Conservation (phyloP, 495 filamentous ascomycete species). For the Neurospora sp. region DNA sequence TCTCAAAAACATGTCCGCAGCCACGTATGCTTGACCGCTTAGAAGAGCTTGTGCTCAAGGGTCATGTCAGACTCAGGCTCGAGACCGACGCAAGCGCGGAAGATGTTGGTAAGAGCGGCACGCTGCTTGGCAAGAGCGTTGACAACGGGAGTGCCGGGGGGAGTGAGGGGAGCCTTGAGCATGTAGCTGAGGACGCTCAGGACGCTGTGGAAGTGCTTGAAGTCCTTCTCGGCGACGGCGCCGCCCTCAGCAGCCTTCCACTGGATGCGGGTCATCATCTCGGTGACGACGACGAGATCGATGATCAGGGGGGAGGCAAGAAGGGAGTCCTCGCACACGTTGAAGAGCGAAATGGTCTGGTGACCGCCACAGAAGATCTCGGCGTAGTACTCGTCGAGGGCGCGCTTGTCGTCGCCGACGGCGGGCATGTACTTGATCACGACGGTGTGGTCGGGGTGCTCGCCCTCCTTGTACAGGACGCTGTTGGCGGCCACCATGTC, state of each 20-base stretch:
- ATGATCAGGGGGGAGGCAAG: slow-evolving; percentile 97
- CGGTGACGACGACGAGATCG: slow-evolving; percentile 80
- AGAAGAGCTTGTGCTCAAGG: slow-evolving; percentile 96
- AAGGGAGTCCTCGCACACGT: slow-evolving; percentile 97
- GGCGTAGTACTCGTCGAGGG: slow-evolving; percentile 96
- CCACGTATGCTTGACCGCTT: slow-evolving; percentile 2
- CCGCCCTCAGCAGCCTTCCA: slow-evolving; percentile 59
- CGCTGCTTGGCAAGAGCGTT: slow-evolving; percentile 97
- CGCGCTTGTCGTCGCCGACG: slow-evolving; percentile 98
- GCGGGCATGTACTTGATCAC: slow-evolving; percentile 99
- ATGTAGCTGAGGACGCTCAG: slow-evolving; percentile 98
- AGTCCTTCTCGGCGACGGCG: slow-evolving; percentile 53
- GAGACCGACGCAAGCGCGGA: slow-evolving; percentile 94
- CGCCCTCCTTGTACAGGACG: slow-evolving; percentile 78
- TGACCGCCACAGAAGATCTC: slow-evolving; percentile 99
- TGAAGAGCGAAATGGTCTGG: slow-evolving; percentile 96
- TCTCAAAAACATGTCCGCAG: not conserved
- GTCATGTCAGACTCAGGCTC: slow-evolving; percentile 99
- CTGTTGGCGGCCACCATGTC: slow-evolving; percentile 97
- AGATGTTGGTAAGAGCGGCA: slow-evolving; percentile 90
- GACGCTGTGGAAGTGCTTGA: slow-evolving; percentile 91
- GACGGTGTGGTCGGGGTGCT: slow-evolving; percentile 82
- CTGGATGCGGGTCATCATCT: slow-evolving; percentile 97
- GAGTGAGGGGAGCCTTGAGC: slow-evolving; percentile 96
- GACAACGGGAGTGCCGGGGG: slow-evolving; percentile 90